Conservation (phyloP, 352 stramenopile species). For the Pythium aphanidermatum region DNA sequence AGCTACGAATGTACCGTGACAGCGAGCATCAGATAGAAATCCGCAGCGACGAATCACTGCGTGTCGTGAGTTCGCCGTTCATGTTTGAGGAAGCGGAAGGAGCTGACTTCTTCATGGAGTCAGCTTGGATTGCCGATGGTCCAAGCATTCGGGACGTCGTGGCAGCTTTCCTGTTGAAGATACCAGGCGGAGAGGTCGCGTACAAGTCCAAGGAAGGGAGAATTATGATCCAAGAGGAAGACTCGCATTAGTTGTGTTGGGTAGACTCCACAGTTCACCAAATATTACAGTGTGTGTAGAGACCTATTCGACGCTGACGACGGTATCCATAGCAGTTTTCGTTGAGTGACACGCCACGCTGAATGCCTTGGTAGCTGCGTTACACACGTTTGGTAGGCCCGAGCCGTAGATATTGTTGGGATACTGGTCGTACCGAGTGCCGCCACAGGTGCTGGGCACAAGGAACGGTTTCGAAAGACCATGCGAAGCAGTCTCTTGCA, state of each 20-base stretch:
- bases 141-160: slow-evolving; percentile 5
- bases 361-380: slow-evolving; percentile 27
- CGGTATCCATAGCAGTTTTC: no score
- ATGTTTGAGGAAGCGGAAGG: slow-evolving; percentile 5
- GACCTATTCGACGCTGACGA: no score
- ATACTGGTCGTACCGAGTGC: slow-evolving; percentile 54
- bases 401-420: slow-evolving; percentile 80
- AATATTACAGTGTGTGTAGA: no score
- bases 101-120: not conserved
- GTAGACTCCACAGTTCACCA: no score
- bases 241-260: no score
- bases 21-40: slow-evolving; percentile 3
- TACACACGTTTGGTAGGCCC: slow-evolving; percentile 49
- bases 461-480: slow-evolving; percentile 59
- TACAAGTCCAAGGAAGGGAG: slow-evolving; percentile 4
- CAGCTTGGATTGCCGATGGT: not conserved
- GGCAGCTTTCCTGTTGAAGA: slow-evolving; percentile 1
- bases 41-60: not conserved
- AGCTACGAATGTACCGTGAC: slow-evolving; percentile 9
- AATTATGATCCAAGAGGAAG: slow-evolving; percentile 3
- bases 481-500: slow-evolving; percentile 34
- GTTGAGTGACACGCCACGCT: slow-evolving; percentile 36
- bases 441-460: slow-evolving; percentile 53
- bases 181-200: slow-evolving; percentile 3
- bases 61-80: slow-evolving; percentile 1